phyloP scores from a whole-genome alignment of 306 rosid species.

The Quercus agrifolia region DNA sequence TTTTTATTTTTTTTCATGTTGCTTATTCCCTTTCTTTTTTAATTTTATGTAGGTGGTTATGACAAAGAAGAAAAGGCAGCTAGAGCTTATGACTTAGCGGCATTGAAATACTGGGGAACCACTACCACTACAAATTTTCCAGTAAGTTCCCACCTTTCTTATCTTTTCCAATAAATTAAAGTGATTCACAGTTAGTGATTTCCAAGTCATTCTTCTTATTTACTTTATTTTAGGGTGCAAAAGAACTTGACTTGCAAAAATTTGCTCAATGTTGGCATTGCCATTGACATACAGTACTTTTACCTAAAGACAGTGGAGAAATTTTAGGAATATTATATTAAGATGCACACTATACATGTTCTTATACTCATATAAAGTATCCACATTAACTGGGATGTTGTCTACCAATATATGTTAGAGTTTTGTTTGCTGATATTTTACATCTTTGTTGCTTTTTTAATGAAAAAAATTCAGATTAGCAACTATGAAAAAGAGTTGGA shows the following conservation, averaged over 20 bases:
- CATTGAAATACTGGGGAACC: slow-evolving; percentile 92
- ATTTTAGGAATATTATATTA: not conserved
- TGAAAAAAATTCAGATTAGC: slow-evolving; percentile 47
- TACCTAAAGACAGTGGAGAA: not conserved
- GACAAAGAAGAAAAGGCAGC: slow-evolving; percentile 98
- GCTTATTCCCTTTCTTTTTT: not conserved
- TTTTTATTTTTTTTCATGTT: too few species aligned
- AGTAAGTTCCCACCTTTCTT: slow-evolving; percentile 32
- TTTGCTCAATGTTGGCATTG: slow-evolving; percentile 15
- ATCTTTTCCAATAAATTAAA: not conserved
- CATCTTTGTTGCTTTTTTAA: not conserved
- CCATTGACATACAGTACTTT: not conserved
- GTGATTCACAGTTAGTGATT: not conserved
- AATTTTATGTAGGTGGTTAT: slow-evolving; percentile 62
- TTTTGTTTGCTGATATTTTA: not conserved
- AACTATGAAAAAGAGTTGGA: slow-evolving; percentile 82
- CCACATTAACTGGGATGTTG: slow-evolving; percentile 16
- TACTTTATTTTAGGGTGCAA: not conserved
- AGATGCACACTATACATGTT: not conserved
- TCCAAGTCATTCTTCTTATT: not conserved
- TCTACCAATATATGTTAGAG: not conserved
- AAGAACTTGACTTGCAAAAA: not conserved
- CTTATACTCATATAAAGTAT: not conserved
- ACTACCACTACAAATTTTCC: slow-evolving; percentile 94
- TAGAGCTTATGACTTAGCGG: slow-evolving; percentile 90